These are phyloP conservation scores for Pachyrhizus erosus DNA, from an alignment of 306 rosid species.

Conservation along the genomic window DNA sequence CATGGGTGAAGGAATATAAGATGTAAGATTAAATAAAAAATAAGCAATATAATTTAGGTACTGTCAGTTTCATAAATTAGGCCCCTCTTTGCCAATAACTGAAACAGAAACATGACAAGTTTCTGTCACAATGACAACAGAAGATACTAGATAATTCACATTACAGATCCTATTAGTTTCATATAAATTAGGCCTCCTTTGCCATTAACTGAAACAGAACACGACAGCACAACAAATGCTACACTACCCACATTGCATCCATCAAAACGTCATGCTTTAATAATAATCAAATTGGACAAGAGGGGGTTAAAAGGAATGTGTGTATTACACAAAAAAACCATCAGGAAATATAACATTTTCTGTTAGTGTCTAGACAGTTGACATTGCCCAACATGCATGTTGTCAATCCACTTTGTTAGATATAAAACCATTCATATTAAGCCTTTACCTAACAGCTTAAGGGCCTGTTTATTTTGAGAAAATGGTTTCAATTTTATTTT, in stretches of 20 bases:
- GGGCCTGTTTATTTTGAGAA: slow-evolving; percentile 1
- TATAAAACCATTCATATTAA: slow-evolving; percentile 3
- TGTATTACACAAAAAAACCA: slow-evolving; percentile 11
- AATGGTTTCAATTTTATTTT: not conserved
- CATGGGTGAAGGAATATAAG: slow-evolving; percentile 36
- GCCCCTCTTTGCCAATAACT: slow-evolving; percentile 19
- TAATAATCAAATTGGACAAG: not conserved
- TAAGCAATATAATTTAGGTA: not conserved
- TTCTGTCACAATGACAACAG: slow-evolving; percentile 21
- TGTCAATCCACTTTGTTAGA: slow-evolving; percentile 16
- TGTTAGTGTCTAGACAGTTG: slow-evolving; percentile 3
- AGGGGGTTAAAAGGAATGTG: not conserved
- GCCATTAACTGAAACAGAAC: slow-evolving; percentile 31
- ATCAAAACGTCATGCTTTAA: not conserved
- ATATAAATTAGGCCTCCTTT: not conserved
- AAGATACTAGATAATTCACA: not conserved
- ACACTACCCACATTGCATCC: not conserved
- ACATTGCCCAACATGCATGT: slow-evolving; percentile 22
- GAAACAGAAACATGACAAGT: not conserved
- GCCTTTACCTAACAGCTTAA: not conserved
- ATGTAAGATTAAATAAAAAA: slow-evolving; percentile 33
- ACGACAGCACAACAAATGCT: slow-evolving; percentile 24
- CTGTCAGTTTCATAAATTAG: slow-evolving; percentile 21
- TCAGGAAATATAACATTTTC: not conserved
- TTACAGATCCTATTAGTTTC: not conserved